Base-by-base conservation (phyloP, 108 stramenopile genomes). In the Aurantiochytrium sp. region DNA sequence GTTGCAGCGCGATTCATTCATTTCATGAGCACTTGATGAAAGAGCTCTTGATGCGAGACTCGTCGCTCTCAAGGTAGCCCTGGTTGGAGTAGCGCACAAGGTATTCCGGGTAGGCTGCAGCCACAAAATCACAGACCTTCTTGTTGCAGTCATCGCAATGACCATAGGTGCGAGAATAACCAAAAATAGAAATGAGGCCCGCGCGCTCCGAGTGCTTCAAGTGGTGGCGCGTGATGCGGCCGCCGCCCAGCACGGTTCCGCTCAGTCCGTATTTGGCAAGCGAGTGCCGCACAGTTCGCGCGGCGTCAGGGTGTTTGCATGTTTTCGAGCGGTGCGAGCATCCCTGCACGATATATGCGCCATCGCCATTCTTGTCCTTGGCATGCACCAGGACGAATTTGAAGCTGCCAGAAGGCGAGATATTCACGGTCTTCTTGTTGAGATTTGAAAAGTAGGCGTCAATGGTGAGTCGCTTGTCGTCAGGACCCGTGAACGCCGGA, bases 311-410 rank as follows among this genome's bases (percentile, higher is more conserved):
- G 51, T 83, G 73, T 44, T 83, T 83, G 73, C 73, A 83, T 2
- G 73, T 83, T 44, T 83, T 83, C 43, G 49, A 51, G 43, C 45
- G 42, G 44, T 47, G 51, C 21, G 73, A 53, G 73, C 73, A 83
- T 5, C 73, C 73, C 51, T 83, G 73, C 73, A 83, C 73, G 51
- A 83, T 53, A n/a, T 83, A 83, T 12, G 73, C 73, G 73, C 73
- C 73, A n/a, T 83, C 73, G 51, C 73, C 73, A 3, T 83, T 83
- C 73, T 83, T 53, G 73, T 83, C 73, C 73, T 83, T 83, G 73
- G 49, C 73, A 3, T 83, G 73, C 73, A 83, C 73, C 8, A 83
- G 73, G 49, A 83, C 73, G 51, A 83, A 83, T 4, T 83, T 83
- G 51, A 83, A 83, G 73, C 73, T 83, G 51, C 73, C 73, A 5